Percentiles rank a stretch among this genome's conserved stretches.
Evolutionary conservation across 2,329 filamentous ascomycete genomes (phyloP).

Genomic region (Pseudocercospora cruenta): DNA sequence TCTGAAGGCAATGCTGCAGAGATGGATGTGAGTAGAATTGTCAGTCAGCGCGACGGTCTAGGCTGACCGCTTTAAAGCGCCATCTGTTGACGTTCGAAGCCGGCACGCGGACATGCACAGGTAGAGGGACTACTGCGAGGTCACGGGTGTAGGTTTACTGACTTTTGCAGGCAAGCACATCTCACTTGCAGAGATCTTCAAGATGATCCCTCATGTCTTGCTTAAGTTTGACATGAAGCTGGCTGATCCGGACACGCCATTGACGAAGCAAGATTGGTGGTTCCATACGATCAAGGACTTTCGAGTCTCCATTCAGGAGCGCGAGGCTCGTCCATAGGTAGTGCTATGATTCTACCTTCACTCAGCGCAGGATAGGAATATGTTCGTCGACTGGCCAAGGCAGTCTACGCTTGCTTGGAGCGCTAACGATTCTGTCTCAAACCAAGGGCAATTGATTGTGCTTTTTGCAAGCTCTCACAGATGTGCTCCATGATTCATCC

Average conservation of each 20-base stretch:
- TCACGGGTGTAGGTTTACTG: not conserved
- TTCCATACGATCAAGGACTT: not conserved
- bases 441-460: no score
- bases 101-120: not conserved
- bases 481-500: no score
- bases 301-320: not conserved
- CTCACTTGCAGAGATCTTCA: not conserved
- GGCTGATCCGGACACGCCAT: not conserved
- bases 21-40: not conserved
- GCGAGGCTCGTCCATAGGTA: not conserved
- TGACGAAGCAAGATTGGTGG: not conserved
- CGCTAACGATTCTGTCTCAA: not conserved
- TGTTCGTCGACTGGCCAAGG: not conserved
- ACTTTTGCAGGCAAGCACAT: not conserved
- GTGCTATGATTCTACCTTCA: not conserved
- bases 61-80: not conserved
- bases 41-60: not conserved
- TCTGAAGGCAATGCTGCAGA: not conserved
- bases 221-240: not conserved
- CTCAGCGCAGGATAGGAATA: not conserved
- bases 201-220: not conserved
- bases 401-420: not conserved
- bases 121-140: not conserved
- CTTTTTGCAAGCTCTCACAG: no score
- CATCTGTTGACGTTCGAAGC: not conserved